These are phyloP conservation scores for Angophora floribunda DNA, from an alignment of 345 rosid genomes.

Conservation along the genomic window DNA sequence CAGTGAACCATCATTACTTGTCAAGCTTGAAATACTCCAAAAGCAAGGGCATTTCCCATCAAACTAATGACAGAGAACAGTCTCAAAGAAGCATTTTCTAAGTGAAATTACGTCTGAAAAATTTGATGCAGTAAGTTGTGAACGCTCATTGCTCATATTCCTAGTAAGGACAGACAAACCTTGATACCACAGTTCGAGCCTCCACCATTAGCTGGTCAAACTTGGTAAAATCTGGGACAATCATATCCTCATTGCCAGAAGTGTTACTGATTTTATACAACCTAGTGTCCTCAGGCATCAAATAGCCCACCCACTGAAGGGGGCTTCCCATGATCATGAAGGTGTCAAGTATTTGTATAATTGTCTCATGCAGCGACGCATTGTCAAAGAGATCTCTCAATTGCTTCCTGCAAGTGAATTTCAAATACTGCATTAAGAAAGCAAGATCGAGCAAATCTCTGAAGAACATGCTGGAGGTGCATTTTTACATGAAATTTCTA, in stretches of 20 bases:
- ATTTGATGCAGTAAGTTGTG: neutral
- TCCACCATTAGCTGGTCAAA: slow-evolving; percentile 75
- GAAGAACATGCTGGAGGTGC: neutral
- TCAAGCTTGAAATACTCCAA: neutral
- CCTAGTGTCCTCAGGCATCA: slow-evolving; percentile 60
- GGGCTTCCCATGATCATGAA: slow-evolving; percentile 75
- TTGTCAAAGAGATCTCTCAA: slow-evolving; percentile 54
- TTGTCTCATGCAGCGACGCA: slow-evolving; percentile 36
- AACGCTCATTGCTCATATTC: neutral
- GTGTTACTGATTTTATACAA: slow-evolving; percentile 6
- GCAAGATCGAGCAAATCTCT: neutral
- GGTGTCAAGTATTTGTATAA: slow-evolving; percentile 56
- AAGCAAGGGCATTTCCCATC: neutral
- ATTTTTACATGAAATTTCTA: neutral
- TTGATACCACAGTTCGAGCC: slow-evolving; percentile 62
- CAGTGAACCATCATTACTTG: neutral
- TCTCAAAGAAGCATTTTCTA: neutral
- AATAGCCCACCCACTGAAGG: slow-evolving; percentile 67
- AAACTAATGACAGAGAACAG: neutral
- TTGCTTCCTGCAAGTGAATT: slow-evolving; percentile 54
- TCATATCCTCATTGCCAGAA: slow-evolving; percentile 17
- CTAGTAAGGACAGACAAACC: slow-evolving; percentile 28
- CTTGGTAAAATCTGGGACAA: slow-evolving; percentile 29
- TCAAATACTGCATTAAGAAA: neutral
- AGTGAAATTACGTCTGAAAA: neutral